Conservation (phyloP, 2,329 filamentous ascomycete genomes). For the Aspergillus viridinutans region DNA sequence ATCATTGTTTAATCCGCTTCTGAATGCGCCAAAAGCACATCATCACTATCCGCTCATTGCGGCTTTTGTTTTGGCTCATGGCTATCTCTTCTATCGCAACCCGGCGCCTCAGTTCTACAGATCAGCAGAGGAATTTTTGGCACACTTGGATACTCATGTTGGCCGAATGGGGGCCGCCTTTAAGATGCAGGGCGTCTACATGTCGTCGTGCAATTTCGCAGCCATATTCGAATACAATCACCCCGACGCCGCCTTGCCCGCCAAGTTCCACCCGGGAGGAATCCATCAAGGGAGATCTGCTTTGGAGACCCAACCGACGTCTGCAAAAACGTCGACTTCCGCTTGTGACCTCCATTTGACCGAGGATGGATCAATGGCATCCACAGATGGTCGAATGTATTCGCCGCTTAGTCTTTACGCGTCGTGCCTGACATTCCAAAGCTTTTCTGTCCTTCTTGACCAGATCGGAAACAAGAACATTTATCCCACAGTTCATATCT, state of each 20-base stretch:
- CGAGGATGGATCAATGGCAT: conserved; percentile 11
- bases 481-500: conserved; percentile 53
- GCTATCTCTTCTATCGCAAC: conserved; percentile 42
- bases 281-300: conserved; percentile 9
- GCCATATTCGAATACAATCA: conserved; percentile 54
- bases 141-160: conserved; percentile 46
- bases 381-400: conserved; percentile 12
- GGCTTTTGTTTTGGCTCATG: conserved; percentile 53
- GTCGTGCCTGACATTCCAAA: conserved; percentile 40
- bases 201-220: conserved; percentile 53
- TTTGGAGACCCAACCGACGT: conserved; percentile 13
- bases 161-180: conserved; percentile 45
- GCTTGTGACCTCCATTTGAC: conserved; percentile 7
- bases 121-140: conserved; percentile 39
- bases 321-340: conserved; percentile 21
- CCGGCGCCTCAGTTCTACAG: conserved; percentile 36
- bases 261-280: conserved; percentile 22
- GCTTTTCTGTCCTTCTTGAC: conserved; percentile 42
- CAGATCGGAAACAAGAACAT: conserved; percentile 50
- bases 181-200: conserved; percentile 52
- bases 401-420: conserved; percentile 34
- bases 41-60: conserved; percentile 39
- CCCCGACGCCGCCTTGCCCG: conserved; percentile 28
- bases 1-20: conserved; percentile 51
- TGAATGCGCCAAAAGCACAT: conserved; percentile 36